Evolutionary conservation across 139 green algal genomes (phyloP).

Genomic region (Micractinium conductrix): DNA sequence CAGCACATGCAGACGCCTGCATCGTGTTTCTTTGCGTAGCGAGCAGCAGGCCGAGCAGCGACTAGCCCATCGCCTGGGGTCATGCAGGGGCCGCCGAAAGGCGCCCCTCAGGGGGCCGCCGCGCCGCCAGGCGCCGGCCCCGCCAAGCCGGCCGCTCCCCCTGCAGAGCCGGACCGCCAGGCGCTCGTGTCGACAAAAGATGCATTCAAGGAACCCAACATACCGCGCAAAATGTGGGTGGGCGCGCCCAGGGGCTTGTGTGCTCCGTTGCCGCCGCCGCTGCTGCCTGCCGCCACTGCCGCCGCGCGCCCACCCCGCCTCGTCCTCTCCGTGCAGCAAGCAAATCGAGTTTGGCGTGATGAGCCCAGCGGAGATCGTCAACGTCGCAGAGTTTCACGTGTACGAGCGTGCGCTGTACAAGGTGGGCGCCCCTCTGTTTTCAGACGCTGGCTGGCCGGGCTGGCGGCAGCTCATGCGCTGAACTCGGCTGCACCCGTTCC

Average conservation of each 20-base stretch:
- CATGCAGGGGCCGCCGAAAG: too few species aligned
- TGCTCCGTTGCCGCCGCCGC: neutral
- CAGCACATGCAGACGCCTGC: too few species aligned
- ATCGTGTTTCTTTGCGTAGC: too few species aligned
- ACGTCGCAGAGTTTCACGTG: conserved; percentile 85
- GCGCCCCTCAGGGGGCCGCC: neutral
- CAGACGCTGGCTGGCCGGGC: neutral
- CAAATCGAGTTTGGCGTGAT: conserved; percentile 91
- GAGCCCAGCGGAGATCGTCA: conserved; percentile 85
- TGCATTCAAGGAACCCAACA: conserved; percentile 61
- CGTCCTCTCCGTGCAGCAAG: conserved; percentile 62
- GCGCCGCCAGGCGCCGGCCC: neutral
- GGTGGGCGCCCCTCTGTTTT: conserved; percentile 35
- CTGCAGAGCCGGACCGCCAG: neutral
- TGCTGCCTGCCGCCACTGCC: neutral
- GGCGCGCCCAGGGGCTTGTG: neutral
- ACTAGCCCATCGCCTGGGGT: too few species aligned
- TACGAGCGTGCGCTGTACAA: conserved; percentile 91
- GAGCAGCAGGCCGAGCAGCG: too few species aligned
- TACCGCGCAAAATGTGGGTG: conserved; percentile 82
- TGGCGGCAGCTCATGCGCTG: too few species aligned
- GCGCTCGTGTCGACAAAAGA: conserved; percentile 76
- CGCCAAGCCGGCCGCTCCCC: neutral
- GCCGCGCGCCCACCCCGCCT: neutral
- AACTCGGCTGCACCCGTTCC: too few species aligned